Percentiles rank a stretch among this genome's conserved stretches.
Conservation (phyloP, 2,329 filamentous ascomycete genomes). For the Hypocrella siamensis region DNA sequence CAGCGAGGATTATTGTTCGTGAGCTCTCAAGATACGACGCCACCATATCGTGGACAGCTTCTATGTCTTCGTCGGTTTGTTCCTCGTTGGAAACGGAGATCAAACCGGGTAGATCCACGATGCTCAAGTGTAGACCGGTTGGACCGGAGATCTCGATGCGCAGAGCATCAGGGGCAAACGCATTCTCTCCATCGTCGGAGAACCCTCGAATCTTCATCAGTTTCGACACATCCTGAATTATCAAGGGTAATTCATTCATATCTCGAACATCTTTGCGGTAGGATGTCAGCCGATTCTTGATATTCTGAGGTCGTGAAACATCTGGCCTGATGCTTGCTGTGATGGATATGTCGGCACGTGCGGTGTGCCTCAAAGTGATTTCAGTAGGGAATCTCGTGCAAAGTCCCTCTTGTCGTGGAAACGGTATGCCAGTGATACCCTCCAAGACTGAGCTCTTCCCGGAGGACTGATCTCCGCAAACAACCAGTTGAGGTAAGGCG, state of each 20-base stretch:
- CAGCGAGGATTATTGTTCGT: conserved; percentile 27
- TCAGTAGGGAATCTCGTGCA: conserved; percentile 11
- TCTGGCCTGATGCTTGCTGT: conserved; percentile 8
- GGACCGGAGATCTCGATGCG: conserved; percentile 9
- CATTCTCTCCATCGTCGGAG: conserved; percentile 1
- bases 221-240: conserved; percentile 9
- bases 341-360: conserved; percentile 1
- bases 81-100: conserved; percentile 19
- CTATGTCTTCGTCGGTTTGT: conserved; percentile 16
- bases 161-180: conserved; percentile 10
- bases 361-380: conserved; percentile 7
- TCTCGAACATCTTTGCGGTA: conserved; percentile 6
- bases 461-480: conserved; percentile 10
- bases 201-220: conserved; percentile 7
- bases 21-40: conserved; percentile 22
- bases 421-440: conserved; percentile 9
- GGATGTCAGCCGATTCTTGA: conserved; percentile 1
- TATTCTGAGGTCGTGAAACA: conserved; percentile 2
- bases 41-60: conserved; percentile 19
- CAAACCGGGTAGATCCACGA: conserved; percentile 30
- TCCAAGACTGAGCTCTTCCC: conserved; percentile 12
- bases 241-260: conserved; percentile 8
- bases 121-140: conserved; percentile 19
- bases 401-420: conserved; percentile 8
- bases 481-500: conserved; percentile 8